Evolutionary conservation across 768 basidiomycete genomes (phyloP).

Genomic region (Lactarius trivialis): DNA sequence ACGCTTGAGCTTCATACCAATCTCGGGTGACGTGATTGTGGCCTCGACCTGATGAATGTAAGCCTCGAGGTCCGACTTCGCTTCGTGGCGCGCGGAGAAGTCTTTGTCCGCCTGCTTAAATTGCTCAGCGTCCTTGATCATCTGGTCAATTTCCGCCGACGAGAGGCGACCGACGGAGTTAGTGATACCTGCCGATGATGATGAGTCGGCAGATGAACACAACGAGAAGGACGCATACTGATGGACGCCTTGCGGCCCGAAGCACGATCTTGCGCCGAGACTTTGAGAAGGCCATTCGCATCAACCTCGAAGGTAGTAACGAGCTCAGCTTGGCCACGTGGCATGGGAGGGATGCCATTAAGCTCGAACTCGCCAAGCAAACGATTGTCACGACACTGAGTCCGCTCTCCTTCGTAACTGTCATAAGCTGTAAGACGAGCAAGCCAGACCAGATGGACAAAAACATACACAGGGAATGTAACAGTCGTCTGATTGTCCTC

Average conservation of each 20-base stretch:
- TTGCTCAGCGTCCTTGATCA: constrained; percentile 99
- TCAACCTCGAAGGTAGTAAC: constrained; percentile 99
- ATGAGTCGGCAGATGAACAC: constrained; percentile 15
- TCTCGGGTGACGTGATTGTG: constrained; percentile 93
- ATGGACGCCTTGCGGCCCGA: constrained; percentile 99
- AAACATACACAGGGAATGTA: constrained; percentile 92
- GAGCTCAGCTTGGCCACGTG: constrained; percentile 97
- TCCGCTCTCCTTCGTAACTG: constrained; percentile 98
- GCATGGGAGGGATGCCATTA: constrained; percentile 98
- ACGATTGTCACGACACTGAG: constrained; percentile 99
- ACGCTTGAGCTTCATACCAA: constrained; percentile 98
- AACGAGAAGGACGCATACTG: constrained; percentile 45
- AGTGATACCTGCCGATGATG: constrained; percentile 63
- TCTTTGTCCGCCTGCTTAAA: constrained; percentile 97
- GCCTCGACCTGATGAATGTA: constrained; percentile 96
- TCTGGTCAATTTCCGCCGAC: constrained; percentile 96
- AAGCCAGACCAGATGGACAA: not conserved
- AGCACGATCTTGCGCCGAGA: constrained; percentile 96
- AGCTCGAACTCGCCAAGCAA: constrained; percentile 99
- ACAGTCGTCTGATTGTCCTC: constrained; percentile 99
- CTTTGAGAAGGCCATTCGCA: constrained; percentile 98
- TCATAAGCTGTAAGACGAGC: constrained; percentile 17
- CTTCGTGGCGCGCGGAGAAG: constrained; percentile 96
- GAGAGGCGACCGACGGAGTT: constrained; percentile 99
- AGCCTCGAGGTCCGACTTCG: constrained; percentile 95